Conservation (phyloP, 1,139 yeast genomes). For the Pneumocystis wakefieldiae region DNA sequence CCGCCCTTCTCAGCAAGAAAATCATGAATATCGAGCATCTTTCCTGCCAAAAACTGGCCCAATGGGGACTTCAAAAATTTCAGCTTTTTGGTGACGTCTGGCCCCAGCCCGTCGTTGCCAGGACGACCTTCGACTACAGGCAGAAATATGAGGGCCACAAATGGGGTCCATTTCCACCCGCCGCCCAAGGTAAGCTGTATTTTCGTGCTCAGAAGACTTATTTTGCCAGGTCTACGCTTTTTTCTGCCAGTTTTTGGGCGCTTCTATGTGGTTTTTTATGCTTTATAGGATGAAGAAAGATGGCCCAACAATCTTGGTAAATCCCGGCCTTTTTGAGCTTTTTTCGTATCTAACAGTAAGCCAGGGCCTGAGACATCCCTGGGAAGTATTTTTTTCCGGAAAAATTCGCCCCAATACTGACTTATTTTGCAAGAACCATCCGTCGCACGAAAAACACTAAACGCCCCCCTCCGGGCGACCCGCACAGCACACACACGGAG, state of each 20-base stretch:
- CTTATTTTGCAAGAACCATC: background rate
- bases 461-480: background rate
- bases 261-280: slow-evolving; percentile 79
- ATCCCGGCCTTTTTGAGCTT: background rate
- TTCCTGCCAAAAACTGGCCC: background rate
- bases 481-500: too few relatives aligned
- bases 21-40: slow-evolving; percentile 80
- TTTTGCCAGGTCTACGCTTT: background rate
- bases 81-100: background rate
- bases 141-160: background rate
- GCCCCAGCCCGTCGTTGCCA: background rate
- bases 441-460: background rate
- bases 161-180: background rate
- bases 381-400: background rate
- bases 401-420: background rate
- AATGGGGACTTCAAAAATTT: background rate
- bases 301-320: slow-evolving; percentile 25
- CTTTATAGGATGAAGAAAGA: slow-evolving; percentile 51
- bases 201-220: background rate
- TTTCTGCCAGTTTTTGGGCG: slow-evolving; percentile 36
- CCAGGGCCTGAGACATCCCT: background rate
- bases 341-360: background rate
- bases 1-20: slow-evolving; percentile 95
- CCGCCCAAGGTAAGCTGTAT: background rate
- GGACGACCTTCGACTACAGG: background rate